These are phyloP conservation scores for Exobasidium rhododendri DNA, from an alignment of 1,284 basidiomycete genomes.

Conservation along the genomic window DNA sequence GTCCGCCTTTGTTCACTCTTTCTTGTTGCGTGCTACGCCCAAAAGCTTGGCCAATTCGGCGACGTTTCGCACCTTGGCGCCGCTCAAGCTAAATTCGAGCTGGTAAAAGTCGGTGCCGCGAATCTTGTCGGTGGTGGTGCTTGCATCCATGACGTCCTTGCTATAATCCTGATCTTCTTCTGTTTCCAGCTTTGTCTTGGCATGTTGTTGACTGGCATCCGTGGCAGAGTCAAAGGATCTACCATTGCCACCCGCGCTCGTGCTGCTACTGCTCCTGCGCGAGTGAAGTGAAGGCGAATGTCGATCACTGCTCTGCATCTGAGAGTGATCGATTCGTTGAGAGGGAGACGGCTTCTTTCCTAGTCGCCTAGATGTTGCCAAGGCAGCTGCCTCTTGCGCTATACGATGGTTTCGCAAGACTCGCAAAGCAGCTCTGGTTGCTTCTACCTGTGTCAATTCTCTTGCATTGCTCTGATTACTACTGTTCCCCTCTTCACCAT, in stretches of 20 bases:
- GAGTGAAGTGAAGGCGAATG: neutral
- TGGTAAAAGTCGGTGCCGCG: constrained; percentile 8
- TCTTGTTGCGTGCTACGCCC: neutral
- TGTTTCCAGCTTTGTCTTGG: neutral
- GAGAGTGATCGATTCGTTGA: neutral
- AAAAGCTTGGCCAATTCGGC: constrained; percentile 3
- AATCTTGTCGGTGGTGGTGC: neutral
- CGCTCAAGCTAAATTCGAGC: constrained; percentile 7
- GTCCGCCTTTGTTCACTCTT: neutral
- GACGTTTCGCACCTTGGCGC: constrained; percentile 11
- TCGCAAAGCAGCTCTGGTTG: constrained; percentile 9
- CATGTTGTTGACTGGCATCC: neutral
- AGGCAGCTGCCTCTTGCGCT: neutral
- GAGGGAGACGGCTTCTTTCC: constrained; percentile 7
- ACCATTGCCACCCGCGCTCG: neutral
- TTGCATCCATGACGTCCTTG: constrained; percentile 3
- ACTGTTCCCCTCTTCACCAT: neutral
- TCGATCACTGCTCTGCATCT: neutral
- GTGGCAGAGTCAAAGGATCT: too few relatives aligned
- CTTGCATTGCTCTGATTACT: neutral
- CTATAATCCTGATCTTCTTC: constrained; percentile 6
- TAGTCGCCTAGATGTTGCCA: neutral
- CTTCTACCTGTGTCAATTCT: constrained; percentile 7
- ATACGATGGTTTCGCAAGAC: constrained; percentile 11
- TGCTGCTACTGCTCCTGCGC: neutral